Evolutionary conservation across 768 basidiomycete genomes (phyloP).

Genomic region (Leucosporidium creatinivorum): DNA sequence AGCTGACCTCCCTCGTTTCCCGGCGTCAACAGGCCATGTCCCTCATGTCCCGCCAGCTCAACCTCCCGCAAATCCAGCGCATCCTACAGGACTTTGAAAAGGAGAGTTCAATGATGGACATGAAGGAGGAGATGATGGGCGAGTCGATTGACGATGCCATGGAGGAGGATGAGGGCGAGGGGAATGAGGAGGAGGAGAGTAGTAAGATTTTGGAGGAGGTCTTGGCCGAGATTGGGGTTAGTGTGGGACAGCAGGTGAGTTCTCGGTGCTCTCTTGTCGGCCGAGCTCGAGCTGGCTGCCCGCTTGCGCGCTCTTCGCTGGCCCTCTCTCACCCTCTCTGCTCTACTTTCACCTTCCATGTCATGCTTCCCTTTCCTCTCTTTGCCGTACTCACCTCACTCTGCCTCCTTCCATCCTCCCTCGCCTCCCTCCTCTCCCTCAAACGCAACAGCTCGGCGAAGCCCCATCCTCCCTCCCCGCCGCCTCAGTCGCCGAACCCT

Average conservation of each 20-base stretch:
- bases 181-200: conserved; percentile 95
- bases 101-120: conserved; percentile 97
- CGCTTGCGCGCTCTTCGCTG: no score
- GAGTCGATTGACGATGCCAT: conserved; percentile 96
- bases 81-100: conserved; percentile 99
- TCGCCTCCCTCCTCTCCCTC: no score
- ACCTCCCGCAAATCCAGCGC: conserved; percentile 84
- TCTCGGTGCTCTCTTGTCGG: no score
- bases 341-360: no score
- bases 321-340: no score
- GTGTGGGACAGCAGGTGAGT: conserved; percentile 61
- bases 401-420: no score
- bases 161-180: conserved; percentile 64
- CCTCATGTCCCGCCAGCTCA: conserved; percentile 91
- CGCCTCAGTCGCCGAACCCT: conserved; percentile 46
- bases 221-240: conserved; percentile 92
- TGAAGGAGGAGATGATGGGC: conserved; percentile 99
- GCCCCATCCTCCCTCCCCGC: conserved; percentile 34
- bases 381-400: no score
- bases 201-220: conserved; percentile 84
- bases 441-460: conserved; percentile 35
- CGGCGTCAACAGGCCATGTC: conserved; percentile 96
- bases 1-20: neutral
- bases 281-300: no score
- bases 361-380: no score